A percentile compares a stretch with the other conserved stretches of the same genome.
These are phyloP conservation scores for Mycena venus DNA, from an alignment of 768 basidiomycete genomes.

Conservation along the genomic window DNA sequence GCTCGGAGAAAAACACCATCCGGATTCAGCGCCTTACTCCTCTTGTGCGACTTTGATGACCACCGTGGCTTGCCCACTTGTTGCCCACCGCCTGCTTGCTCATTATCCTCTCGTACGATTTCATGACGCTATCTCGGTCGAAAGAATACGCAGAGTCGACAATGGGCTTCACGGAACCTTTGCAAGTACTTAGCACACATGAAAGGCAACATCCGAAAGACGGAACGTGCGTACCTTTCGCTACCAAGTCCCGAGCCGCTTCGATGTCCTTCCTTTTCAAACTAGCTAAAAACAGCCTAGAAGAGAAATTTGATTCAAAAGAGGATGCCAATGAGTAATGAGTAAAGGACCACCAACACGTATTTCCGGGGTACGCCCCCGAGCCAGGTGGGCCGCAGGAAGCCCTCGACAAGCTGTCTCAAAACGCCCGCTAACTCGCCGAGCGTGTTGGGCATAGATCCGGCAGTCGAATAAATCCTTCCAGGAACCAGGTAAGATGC, in stretches of 20 bases:
- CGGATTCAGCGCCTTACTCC: background rate
- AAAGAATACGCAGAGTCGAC: slow-evolving; percentile 65
- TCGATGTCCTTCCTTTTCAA: slow-evolving; percentile 9
- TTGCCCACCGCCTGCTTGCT: slow-evolving; percentile 65
- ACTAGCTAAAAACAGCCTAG: background rate
- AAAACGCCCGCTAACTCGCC: slow-evolving; percentile 49
- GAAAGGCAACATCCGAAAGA: background rate
- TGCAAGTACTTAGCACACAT: background rate
- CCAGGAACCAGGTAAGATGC: slow-evolving; percentile 66
- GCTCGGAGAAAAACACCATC: too few species aligned
- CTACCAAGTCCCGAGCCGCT: background rate
- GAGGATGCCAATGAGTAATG: background rate
- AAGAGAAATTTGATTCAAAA: background rate
- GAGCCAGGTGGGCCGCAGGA: slow-evolving; percentile 59
- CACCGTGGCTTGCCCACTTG: too few species aligned
- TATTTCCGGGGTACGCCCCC: slow-evolving; percentile 65
- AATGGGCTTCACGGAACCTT: slow-evolving; percentile 57
- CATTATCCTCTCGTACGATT: slow-evolving; percentile 66
- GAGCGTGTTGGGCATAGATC: slow-evolving; percentile 54
- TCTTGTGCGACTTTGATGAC: slow-evolving; percentile 54
- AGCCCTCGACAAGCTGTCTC: slow-evolving; percentile 48
- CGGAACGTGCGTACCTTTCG: background rate
- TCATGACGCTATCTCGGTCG: slow-evolving; percentile 51
- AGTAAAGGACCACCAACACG: slow-evolving; percentile 50
- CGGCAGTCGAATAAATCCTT: slow-evolving; percentile 67